These are phyloP conservation scores for Cerioporus squamosus DNA, from an alignment of 1,284 basidiomycete species.

Conservation along the genomic window DNA sequence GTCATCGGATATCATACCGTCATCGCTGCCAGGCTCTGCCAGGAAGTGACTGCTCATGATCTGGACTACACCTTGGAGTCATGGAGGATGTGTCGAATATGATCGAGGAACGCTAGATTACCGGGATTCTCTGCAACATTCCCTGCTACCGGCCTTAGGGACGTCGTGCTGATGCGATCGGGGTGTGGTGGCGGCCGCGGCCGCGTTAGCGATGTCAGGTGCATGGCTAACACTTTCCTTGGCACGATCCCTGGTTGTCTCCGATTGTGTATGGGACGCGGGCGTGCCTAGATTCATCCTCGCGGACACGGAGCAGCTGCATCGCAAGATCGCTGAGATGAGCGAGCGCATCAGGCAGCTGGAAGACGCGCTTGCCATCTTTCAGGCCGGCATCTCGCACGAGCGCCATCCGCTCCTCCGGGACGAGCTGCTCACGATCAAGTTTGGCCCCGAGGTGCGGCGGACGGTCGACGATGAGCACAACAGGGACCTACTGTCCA, in stretches of 20 bases:
- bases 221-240: neutral
- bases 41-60: too few relatives aligned
- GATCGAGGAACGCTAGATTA: too few relatives aligned
- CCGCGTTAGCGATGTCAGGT: too few relatives aligned
- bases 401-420: constrained; percentile 66
- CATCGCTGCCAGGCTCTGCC: too few relatives aligned
- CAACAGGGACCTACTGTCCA: constrained; percentile 30
- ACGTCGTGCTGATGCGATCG: too few relatives aligned
- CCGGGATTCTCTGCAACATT: too few relatives aligned
- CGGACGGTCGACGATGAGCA: constrained; percentile 37
- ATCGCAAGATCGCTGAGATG: constrained; percentile 74
- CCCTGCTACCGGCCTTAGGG: too few relatives aligned
- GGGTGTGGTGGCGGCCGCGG: neutral
- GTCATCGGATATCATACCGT: too few relatives aligned
- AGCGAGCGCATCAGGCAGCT: constrained; percentile 75
- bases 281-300: constrained; percentile 63
- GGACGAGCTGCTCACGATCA: constrained; percentile 69
- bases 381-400: constrained; percentile 52
- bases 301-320: constrained; percentile 77
- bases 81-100: too few relatives aligned
- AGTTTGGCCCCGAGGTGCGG: constrained; percentile 47
- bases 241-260: neutral
- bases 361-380: constrained; percentile 71
- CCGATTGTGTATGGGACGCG: neutral
- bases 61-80: too few relatives aligned